phyloP scores from a whole-genome alignment of 176 grass and related monocot genomes.

The Oryza australiensis region DNA sequence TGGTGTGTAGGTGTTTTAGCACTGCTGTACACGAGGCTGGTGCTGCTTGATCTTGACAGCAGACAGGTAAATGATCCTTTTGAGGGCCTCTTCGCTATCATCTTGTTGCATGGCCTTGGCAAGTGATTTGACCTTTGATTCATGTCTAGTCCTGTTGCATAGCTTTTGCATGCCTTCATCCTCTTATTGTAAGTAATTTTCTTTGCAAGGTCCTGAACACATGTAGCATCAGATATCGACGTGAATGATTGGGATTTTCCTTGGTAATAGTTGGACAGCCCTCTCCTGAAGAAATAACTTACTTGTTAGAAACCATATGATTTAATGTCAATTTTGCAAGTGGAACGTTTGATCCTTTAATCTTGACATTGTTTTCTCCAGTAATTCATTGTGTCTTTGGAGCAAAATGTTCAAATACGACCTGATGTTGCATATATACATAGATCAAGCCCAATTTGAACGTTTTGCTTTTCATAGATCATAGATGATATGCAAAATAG shows the following conservation, averaged over 20 bases:
- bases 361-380: background rate
- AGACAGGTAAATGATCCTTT: constrained; percentile 47
- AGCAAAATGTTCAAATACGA: background rate
- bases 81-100: constrained; percentile 66
- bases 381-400: background rate
- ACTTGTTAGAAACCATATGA: background rate
- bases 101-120: constrained; percentile 42
- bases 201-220: constrained; percentile 61
- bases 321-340: constrained; percentile 5
- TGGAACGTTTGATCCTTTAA: background rate
- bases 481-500: constrained; percentile 8
- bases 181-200: constrained; percentile 55
- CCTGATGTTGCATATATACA: background rate
- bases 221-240: constrained; percentile 43
- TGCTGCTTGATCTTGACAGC: constrained; percentile 47
- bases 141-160: constrained; percentile 51
- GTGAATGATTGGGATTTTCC: constrained; percentile 75
- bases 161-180: constrained; percentile 74
- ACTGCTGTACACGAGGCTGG: constrained; percentile 30
- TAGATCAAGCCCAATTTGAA: background rate
- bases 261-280: constrained; percentile 61
- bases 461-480: background rate
- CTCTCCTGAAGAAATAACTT: constrained; percentile 51
- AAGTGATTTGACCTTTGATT: constrained; percentile 42
- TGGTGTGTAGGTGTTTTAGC: constrained; percentile 33